A percentile compares a stretch with the other conserved stretches of the same genome.
These are phyloP conservation scores for Aspergillus haitiensis DNA, from an alignment of 495 filamentous ascomycete species.

Conservation along the genomic window DNA sequence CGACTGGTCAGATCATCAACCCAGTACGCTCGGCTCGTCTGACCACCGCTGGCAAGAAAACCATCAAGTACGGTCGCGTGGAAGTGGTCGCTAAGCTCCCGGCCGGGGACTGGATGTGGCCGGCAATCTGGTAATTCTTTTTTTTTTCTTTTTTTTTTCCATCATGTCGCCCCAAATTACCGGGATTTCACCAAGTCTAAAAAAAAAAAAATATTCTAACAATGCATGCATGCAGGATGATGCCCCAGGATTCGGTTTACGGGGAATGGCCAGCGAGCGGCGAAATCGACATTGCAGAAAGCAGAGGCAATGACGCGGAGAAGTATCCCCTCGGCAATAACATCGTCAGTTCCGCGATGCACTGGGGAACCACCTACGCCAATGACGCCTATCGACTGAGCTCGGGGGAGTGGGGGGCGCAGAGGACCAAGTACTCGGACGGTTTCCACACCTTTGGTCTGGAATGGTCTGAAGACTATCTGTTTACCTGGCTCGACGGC, in stretches of 20 bases:
- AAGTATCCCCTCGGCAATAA: slow-evolving; percentile 7
- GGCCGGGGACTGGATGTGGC: slow-evolving; percentile 5
- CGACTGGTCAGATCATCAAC: slow-evolving; percentile 6
- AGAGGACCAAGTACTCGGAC: slow-evolving; percentile 10
- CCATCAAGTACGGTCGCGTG: slow-evolving; percentile 4
- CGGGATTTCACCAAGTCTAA: background rate
- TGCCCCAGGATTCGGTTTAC: slow-evolving; percentile 7
- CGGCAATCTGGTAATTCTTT: slow-evolving; percentile 2
- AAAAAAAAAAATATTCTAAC: background rate
- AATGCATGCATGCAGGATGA: slow-evolving; percentile 1
- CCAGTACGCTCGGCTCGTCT: slow-evolving; percentile 8
- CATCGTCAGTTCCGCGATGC: slow-evolving; percentile 5
- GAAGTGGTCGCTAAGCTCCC: slow-evolving; percentile 9
- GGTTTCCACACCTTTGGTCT: slow-evolving; percentile 9
- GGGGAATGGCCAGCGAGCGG: slow-evolving; percentile 8
- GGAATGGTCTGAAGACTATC: slow-evolving; percentile 10
- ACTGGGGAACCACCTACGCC: slow-evolving; percentile 7
- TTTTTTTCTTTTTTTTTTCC: background rate
- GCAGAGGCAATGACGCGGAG: slow-evolving; percentile 10
- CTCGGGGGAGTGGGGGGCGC: slow-evolving; percentile 3
- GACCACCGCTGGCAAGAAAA: slow-evolving; percentile 6
- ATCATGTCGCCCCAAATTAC: background rate
- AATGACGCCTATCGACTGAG: slow-evolving; percentile 6
- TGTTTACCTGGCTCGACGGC: slow-evolving; percentile 9
- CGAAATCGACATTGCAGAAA: slow-evolving; percentile 10